Evolutionary conservation across 192 early-diverging fungal genomes (phyloP), one percentile per base, ranked within the genome.

Genomic region (Linderina pennispora): DNA sequence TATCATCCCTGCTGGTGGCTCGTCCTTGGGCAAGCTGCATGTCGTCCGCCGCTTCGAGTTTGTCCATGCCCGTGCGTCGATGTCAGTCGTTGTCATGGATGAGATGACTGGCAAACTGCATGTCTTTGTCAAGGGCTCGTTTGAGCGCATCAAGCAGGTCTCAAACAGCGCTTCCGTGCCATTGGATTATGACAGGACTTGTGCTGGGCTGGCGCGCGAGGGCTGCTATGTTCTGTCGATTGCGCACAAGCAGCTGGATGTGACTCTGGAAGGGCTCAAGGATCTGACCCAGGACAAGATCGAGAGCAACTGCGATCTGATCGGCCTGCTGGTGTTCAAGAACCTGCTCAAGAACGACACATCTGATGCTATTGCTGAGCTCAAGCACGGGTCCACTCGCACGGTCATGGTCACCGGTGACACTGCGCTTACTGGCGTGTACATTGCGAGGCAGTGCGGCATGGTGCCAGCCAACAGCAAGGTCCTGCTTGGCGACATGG

Each of bases 361-460:
- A 14, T 33, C 57, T 10, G 74, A 80, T 36, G 81, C 84, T 11
- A 75, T 91, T 35, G 48, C 59, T 37, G 72, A 87, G 55, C 79
- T 91, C 38, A 77, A 87, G 48, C 57, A 58, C 21, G 88, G 85
- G 28, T 80, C 67, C 20, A 79, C 74, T n/a, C 79, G 88, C 34
- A 83, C 79, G 13, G 75, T 88, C 18, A 91, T 91, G 88, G 80
- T 91, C 50, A 89, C 88, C 3, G 88, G 88, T 35, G 88, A 91
- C 50, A 86, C 84, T 26, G 82, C 78, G 4, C 55, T 80, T 34
- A 91, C 88, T n/a, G 87, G 80, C 25, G 63, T 85, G 22, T 86
- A 79, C 51, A 81, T 91, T 55, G 88, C 82, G 9, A 71, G 75
- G 28, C 45, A 58, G 31, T 76, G 69, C 52, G 79, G 78, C 10